These are phyloP conservation scores for Sporothrix schenckii DNA, from an alignment of 2,329 filamentous ascomycete genomes.

Conservation along the genomic window DNA sequence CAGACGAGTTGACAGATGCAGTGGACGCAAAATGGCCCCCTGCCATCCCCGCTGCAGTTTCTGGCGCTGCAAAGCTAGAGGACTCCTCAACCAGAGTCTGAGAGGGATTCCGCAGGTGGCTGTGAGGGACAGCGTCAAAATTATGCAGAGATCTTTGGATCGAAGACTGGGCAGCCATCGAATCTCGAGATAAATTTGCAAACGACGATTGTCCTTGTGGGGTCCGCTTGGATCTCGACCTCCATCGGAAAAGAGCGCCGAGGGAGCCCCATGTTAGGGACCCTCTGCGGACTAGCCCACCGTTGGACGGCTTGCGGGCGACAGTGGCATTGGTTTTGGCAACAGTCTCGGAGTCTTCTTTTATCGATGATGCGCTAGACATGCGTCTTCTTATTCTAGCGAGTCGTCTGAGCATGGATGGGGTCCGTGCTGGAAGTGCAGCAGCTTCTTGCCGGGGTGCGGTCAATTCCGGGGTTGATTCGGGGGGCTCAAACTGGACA, in stretches of 20 bases:
- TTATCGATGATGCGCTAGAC: conserved; percentile 49
- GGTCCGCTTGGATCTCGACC: conserved; percentile 60
- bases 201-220: conserved; percentile 71
- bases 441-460: conserved; percentile 34
- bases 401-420: conserved; percentile 32
- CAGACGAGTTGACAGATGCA: conserved; percentile 44
- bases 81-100: conserved; percentile 20
- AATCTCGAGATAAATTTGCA: conserved; percentile 87
- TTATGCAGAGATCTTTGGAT: conserved; percentile 18
- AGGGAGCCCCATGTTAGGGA: conserved; percentile 64
- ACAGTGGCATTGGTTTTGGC: conserved; percentile 6
- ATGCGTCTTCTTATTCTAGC: conserved; percentile 37
- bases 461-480: neutral
- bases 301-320: conserved; percentile 57
- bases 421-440: conserved; percentile 26
- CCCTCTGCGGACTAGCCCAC: conserved; percentile 49
- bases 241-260: conserved; percentile 66
- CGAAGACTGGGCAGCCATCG: conserved; percentile 59
- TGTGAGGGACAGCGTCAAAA: conserved; percentile 7
- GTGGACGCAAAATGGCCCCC: conserved; percentile 42
- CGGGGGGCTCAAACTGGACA: conserved; percentile 25
- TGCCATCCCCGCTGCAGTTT: conserved; percentile 42
- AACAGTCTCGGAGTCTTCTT: neutral
- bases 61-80: conserved; percentile 15
- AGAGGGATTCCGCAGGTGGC: neutral